Conservation (phyloP, 306 rosid species). For the Castanea mollissima region DNA sequence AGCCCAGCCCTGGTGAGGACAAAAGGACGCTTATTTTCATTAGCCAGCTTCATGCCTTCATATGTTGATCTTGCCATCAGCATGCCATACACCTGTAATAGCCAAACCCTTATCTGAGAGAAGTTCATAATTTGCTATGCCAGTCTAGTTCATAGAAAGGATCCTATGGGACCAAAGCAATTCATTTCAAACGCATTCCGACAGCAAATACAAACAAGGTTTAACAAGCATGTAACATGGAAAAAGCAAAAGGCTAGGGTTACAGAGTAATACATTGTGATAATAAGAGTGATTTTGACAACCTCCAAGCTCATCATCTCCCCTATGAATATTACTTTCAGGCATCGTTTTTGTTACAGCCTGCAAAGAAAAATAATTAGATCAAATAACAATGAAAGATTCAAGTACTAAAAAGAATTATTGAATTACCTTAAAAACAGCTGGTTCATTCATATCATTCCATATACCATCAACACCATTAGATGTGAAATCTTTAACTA, state of each 20-base stretch:
- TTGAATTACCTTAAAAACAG: conserved; percentile 70
- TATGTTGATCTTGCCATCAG: conserved; percentile 90
- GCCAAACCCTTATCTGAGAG: conserved; percentile 8
- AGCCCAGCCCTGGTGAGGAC: conserved; percentile 97
- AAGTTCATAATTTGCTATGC: conserved; percentile 13
- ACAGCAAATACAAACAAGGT: background rate
- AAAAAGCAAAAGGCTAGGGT: conserved; percentile 18
- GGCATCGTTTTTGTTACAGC: conserved; percentile 89
- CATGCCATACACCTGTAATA: conserved; percentile 74
- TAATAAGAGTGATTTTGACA: conserved; percentile 79
- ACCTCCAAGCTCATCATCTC: conserved; percentile 91
- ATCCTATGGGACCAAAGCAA: conserved; percentile 15
- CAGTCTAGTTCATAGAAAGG: conserved; percentile 18
- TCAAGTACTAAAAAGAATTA: background rate
- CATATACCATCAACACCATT: conserved; percentile 96
- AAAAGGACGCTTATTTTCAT: conserved; percentile 78
- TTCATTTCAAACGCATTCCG: conserved; percentile 6
- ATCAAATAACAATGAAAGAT: background rate
- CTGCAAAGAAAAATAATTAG: conserved; percentile 38
- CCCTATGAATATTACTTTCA: conserved; percentile 78
- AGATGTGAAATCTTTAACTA: conserved; percentile 74
- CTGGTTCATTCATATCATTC: conserved; percentile 98
- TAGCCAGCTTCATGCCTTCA: conserved; percentile 85
- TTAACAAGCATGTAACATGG: background rate
- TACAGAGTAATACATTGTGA: conserved; percentile 69